Evolutionary conservation across 2,329 filamentous ascomycete genomes (phyloP), one percentile per base, ranked within the genome.

Genomic region (Botryosphaeria dothidea): DNA sequence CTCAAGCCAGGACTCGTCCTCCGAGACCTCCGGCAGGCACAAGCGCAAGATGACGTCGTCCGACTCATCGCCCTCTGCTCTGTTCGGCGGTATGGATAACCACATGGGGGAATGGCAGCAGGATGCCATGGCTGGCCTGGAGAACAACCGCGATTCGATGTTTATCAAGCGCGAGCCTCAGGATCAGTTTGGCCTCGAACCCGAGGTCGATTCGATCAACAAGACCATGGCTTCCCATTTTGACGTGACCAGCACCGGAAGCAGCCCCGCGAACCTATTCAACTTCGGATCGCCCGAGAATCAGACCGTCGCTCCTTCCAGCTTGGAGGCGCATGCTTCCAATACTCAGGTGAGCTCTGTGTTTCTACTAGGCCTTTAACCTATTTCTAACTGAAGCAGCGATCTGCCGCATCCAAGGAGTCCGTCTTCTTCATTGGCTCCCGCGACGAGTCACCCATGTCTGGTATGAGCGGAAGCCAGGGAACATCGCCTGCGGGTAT

Each of bases 191-290:
- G 49, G 71, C 13, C 54, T 77, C 51, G 74, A 77, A 38, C 70
- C 72, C 45, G 74, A 76, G 65, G 74, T 77, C 64, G 73, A 75
- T 5, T 74, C 80, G 60, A 77, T 72, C 64, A 82, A 83, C 66
- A 78, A 79, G 68, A 79, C 80, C 60, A 81, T 84, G 78, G 78
- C 83, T 61, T 77, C 78, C 51, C 77, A 81, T 54, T 86, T 88
- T 69, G 84, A 45, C 8, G 34, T 89, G 71, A 83, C 84, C 17
- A 86, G 85, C 69, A 83, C 83, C 8, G 83, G 85, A 1, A 86
- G 82, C 69, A 89, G 85, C 66, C 85, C 87, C 5, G 63, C 57
- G 17, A 71, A n/a, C n/a, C n/a, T 48, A 27, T 63, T 63, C 61
- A 63, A 11, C 6, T 63, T 54, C 27, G 36, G 45, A 31, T 51